Evolutionary conservation across 2,329 filamentous ascomycete genomes (phyloP), one percentile per base, ranked within the genome.

Genomic region (Aspergillus puulaauensis): DNA sequence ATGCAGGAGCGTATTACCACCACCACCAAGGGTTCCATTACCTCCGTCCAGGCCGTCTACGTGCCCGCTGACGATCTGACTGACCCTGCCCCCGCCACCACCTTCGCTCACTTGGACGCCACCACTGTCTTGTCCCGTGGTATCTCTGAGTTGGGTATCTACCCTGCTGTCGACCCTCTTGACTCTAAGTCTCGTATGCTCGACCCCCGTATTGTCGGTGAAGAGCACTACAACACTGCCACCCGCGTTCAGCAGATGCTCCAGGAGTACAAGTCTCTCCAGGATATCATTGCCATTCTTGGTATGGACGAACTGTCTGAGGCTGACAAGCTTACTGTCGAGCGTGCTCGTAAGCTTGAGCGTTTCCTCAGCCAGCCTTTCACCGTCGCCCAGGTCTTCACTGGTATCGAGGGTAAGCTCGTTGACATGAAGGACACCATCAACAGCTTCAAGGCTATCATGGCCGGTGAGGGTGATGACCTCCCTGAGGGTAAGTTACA

Each of bases 1-100:
- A 97, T 99, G 93, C 95, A 99, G 84, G 95, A 99, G 84, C 93
- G 95, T 87, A 99, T 99, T 75, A 99, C 95, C 80, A 99, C 95
- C 79, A 99, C 95, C 82, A 93, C 89, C 79, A 96, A 98, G 89
- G 95, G 95, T 77, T 98, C 95, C 78, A 99, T 99, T 82, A 99
- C 95, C 71, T 99, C 95, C 71, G 95, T 99, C 81, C 95, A 99
- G 88, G 95, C 95, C 81, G 95, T 99, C 82, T 99, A 99, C 86
- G 95, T 99, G 81, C 95, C 95, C 80, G 95, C 95, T 90, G 95
- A 99, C 82, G 95, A 99, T 90, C 89, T 99, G 91, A 99, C 95
- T 85, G 95, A 99, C 84, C 95, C 95, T 83, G 95, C 95, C 70
- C 95, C 95, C 72, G 95, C 95, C 79, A 98, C 95, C 80, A 99